A percentile compares a stretch with the other conserved stretches of the same genome.
Conservation (phyloP, 352 stramenopile species). For the Thalassiosira mediterranea region DNA sequence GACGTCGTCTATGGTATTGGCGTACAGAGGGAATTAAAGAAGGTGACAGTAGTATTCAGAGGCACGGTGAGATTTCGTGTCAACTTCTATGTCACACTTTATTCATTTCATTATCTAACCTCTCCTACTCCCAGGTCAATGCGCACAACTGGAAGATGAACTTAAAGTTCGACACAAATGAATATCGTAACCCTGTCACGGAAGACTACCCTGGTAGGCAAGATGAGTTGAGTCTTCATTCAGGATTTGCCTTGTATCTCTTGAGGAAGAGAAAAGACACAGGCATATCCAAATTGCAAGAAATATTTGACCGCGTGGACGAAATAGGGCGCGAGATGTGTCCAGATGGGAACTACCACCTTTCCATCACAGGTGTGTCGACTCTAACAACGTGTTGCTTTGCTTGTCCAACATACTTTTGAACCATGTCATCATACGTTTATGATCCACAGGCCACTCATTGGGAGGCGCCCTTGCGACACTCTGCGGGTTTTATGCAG, state of each 20-base stretch:
- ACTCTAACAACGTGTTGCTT: no score
- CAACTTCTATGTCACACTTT: not conserved
- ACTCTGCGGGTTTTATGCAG: constrained; percentile 45
- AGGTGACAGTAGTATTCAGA: constrained; percentile 40
- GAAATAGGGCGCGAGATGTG: constrained; percentile 23
- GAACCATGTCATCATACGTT: no score
- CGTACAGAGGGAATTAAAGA: constrained; percentile 35
- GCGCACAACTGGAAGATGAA: constrained; percentile 28
- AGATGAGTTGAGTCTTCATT: constrained; percentile 35
- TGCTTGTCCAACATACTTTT: no score
- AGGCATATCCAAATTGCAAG: constrained; percentile 33
- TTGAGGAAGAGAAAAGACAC: constrained; percentile 43
- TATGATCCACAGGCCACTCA: no score
- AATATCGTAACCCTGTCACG: constrained; percentile 46
- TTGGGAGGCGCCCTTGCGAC: constrained; percentile 47
- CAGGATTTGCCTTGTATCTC: constrained; percentile 39
- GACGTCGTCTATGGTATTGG: constrained; percentile 55
- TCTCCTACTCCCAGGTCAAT: constrained; percentile 3
- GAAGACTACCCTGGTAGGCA: constrained; percentile 28
- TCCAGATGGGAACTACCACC: constrained; percentile 30
- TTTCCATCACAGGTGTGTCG: constrained; percentile 52
- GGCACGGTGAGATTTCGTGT: constrained; percentile 11
- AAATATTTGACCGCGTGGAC: constrained; percentile 39
- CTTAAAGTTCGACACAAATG: constrained; percentile 30
- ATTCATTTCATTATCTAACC: not conserved